Base-by-base conservation (phyloP, 257 asterid species). In the Fraxinus excelsior region DNA sequence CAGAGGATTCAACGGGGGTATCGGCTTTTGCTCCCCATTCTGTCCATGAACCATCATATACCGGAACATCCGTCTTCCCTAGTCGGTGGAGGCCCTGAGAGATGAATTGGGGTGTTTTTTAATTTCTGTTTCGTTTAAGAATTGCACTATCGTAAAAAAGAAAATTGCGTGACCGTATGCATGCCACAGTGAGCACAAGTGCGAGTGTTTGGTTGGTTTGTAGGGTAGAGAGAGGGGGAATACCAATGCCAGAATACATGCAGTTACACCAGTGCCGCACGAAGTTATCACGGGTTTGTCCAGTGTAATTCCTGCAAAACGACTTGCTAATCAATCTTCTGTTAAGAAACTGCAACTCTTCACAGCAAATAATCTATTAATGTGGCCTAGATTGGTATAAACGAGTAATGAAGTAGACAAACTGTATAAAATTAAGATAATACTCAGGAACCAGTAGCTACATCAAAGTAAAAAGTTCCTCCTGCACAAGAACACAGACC, bases 221-320 rank as follows among this genome's bases (percentile, higher is more conserved):
- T 40, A 37, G 34, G 25, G 49, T 49, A 67, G 67, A 71, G 21
- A 74, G 44, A 28, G 80, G 53, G 58, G 11, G 38, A 37, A 79
- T 68, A 96, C 99, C 98, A 96, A 80, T 49, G 97, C 92, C 71
- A 96, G 89, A 79, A 96, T 73, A 79, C 99, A 96, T 28, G 99
- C 98, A 53, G 99, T 96, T 67, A 96, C 97, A 71, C 99, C 99
- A 11, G 99, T 96, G 40, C 99, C 99, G 12, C 99, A 96, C 64
- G 99, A 90, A 35, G 91, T 79, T 18, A 90, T 23, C 28, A 96
- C 81, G 9, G 98, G 95, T 34, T 64, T 81, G 78, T 96, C 97
- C 86, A 92, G 51, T 14, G 94, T 82, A 78, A 96, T 86, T 70
- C 91, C 98, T 96, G 93, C 73, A 80, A 73, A 38, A 60, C 23